Conservation (phyloP, 208 protist genomes). For the Crithidia expoeki region DNA sequence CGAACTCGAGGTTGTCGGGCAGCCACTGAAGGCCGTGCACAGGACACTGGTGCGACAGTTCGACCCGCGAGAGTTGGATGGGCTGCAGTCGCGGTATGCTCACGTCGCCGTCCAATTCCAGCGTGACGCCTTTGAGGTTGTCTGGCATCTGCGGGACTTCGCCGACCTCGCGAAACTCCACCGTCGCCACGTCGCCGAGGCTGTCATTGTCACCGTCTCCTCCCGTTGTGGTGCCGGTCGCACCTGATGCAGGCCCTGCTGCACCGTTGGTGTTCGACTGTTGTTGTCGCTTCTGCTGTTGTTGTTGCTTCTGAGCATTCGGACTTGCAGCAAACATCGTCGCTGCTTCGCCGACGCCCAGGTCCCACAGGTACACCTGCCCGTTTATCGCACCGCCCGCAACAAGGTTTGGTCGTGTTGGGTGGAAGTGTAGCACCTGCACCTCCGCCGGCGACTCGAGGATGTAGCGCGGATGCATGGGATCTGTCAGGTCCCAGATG, state of each 20-base stretch:
- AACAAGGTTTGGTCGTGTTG: constrained; percentile 75
- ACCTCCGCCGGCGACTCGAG: constrained; percentile 90
- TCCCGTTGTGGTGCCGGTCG: background rate
- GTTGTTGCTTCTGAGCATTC: constrained; percentile 13
- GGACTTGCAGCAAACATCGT: constrained; percentile 23
- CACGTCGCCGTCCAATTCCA: constrained; percentile 82
- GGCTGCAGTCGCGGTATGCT: constrained; percentile 85
- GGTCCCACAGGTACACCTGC: constrained; percentile 91
- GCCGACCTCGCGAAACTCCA: constrained; percentile 53
- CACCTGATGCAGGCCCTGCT: background rate
- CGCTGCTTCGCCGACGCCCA: constrained; percentile 54
- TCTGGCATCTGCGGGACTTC: constrained; percentile 77
- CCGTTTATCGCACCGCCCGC: constrained; percentile 89
- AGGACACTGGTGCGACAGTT: constrained; percentile 82
- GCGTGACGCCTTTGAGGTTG: constrained; percentile 66
- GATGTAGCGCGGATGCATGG: constrained; percentile 90
- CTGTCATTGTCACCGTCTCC: background rate
- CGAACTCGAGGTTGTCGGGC: constrained; percentile 70
- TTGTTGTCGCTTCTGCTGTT: constrained; percentile 14
- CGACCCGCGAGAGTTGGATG: constrained; percentile 74
- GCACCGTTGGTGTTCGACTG: background rate
- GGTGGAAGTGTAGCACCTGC: constrained; percentile 88
- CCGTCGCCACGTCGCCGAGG: background rate
- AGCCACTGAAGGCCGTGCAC: constrained; percentile 92
- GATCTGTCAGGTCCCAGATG: constrained; percentile 91